Base-by-base conservation (phyloP, 2,329 filamentous ascomycete genomes). In the Knoxdaviesia capensis region DNA sequence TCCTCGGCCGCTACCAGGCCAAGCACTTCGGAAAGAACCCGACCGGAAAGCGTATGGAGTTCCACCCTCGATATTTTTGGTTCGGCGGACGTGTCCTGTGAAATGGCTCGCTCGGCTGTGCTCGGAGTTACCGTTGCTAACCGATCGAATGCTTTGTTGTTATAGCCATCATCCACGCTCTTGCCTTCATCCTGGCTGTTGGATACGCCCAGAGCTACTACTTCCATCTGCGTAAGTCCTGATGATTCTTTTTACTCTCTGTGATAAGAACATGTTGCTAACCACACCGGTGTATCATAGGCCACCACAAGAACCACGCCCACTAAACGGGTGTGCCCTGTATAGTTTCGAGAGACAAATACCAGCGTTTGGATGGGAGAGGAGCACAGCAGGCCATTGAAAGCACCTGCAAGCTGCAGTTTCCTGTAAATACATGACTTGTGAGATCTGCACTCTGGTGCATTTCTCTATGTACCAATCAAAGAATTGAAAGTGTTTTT, bases 251-350 rank as follows among this genome's bases (percentile, higher is more conserved):
- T 20, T 7, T 28, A 38, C 36, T 30, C 20, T 32, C 31, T 34
- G 6, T 29, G 5, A 32, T 31, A 36, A n/a, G 11, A 39, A 36
- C 31, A 6, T 10, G 11, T 34, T 42, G 11, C 45, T 48, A 44
- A 48, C 41, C 42, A 44, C 41, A 43, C 47, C 54, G 49, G 58
- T 48, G 49, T 32, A 34, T 34, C 5, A 31, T 31, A 98, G 90
- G 90, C 56, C 88, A 98, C 77, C 88, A 96, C 82, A 98, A 98
- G 83, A 96, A 98, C 81, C 92, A 98, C 65, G 83, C 85, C 55
- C 90, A 98, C 73, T 98, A 92, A 69, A 58, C 41, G 43, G 43
- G 32, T n/a, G 11, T 20, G 20, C 20, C 20, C 20, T 20, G 20
- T 20, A 20, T 20, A 20, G 20, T 20, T 20, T 20, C 3, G 20